Percentiles rank a stretch among this genome's conserved stretches.
Evolutionary conservation across 352 stramenopile species (phyloP).

Genomic region (Phytophthora hybrid): DNA sequence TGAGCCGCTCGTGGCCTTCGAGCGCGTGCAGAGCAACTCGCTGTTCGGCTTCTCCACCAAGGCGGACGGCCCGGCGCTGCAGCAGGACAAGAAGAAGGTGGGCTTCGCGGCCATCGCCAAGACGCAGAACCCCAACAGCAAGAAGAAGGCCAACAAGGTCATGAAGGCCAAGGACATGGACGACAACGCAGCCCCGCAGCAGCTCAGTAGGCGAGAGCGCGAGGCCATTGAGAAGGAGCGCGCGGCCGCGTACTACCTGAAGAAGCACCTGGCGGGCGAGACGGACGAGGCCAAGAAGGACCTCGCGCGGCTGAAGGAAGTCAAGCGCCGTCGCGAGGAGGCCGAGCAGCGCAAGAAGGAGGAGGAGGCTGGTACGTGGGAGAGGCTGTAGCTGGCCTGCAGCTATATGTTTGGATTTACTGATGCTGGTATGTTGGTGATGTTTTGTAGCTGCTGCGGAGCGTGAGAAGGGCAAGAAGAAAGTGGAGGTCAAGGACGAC

Average conservation of each 20-base stretch:
- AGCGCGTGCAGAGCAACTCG: constrained; percentile 80
- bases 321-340: constrained; percentile 85
- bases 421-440: constrained; percentile 3
- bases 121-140: constrained; percentile 86
- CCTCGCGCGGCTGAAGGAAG: constrained; percentile 77
- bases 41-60: constrained; percentile 76
- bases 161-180: constrained; percentile 91
- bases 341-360: constrained; percentile 82
- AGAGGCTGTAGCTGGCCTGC: too few species aligned
- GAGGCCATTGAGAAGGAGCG: constrained; percentile 90
- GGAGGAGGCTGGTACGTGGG: constrained; percentile 67
- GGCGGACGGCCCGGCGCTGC: constrained; percentile 61
- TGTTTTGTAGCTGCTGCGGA: constrained; percentile 55
- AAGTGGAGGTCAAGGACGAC: constrained; percentile 63
- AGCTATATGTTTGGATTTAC: neutral
- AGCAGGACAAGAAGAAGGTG: constrained; percentile 77
- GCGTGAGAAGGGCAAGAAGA: constrained; percentile 75
- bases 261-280: constrained; percentile 87
- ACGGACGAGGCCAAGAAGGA: constrained; percentile 91
- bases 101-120: constrained; percentile 77
- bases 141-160: constrained; percentile 75
- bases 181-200: constrained; percentile 57
- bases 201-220: constrained; percentile 85
- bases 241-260: constrained; percentile 76
- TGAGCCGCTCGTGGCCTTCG: constrained; percentile 61